Base-by-base conservation (phyloP, 2,329 filamentous ascomycete species). In the Aspergillus piperis region DNA sequence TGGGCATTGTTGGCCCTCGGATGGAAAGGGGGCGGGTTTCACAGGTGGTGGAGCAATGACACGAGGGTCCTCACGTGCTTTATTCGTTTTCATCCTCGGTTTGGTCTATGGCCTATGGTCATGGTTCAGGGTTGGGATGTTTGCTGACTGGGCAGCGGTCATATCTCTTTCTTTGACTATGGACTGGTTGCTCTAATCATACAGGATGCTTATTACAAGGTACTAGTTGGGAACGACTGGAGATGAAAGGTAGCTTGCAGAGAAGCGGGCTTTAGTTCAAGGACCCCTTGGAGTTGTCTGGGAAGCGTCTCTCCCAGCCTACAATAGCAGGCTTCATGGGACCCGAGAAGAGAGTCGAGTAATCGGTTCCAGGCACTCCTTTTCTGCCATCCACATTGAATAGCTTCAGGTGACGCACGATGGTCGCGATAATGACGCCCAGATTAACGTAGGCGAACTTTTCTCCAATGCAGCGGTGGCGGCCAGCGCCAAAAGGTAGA, bases 401-500 rank as follows among this genome's bases (percentile, higher is more conserved):
- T 48, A 90, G 79, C 70, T 82, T 85, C 70, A 90, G 83, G 51
- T 86, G 78, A 10, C 87, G 78, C 8, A 90, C 82, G 61, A 90
- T 73, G 0, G 82, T 86, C 0, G 83, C 82, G 23, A 90, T 75
- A 62, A 91, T 90, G 8, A 86, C 85, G 15, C 83, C 82, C 44
- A 91, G 72, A 69, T 91, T 89, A 48, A 89, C 75, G 67, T 91
- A 90, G 0, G 89, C 88, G 72, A 91, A 91, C 71, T 90, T 88
- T 77, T 91, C 89, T 17, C 89, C 89, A 60, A 92, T 90, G 68
- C 89, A 91, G 19, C 89, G 80, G 73, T 92, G 89, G 48, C 89
- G 80, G 0, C 89, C 89, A 0, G 88, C 89, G 2, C 89, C 89
- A 68, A 91, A 91, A 0, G 89, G 89, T 2, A 91, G 77, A 69